These are phyloP conservation scores for Ascochyta koolunga DNA, from an alignment of 2,329 filamentous ascomycete genomes.

Conservation along the genomic window DNA sequence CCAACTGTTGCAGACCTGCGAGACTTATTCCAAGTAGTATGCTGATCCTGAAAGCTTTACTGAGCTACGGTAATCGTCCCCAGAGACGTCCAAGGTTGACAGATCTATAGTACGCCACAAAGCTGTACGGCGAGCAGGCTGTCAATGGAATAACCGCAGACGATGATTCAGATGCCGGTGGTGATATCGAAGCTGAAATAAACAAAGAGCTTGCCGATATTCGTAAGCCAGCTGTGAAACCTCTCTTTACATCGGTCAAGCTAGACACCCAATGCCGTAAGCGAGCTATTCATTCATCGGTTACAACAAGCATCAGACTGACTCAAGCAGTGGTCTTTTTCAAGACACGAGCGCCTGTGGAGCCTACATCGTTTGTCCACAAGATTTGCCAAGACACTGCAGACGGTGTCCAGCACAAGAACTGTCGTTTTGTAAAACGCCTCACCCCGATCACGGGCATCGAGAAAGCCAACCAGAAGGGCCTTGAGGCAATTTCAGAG, in stretches of 20 bases:
- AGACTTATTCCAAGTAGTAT: slow-evolving; percentile 69
- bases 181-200: slow-evolving; percentile 75
- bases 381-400: slow-evolving; percentile 63
- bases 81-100: slow-evolving; percentile 18
- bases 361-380: slow-evolving; percentile 66
- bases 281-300: slow-evolving; percentile 20
- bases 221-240: slow-evolving; percentile 56
- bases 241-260: slow-evolving; percentile 59
- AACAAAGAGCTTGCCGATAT: slow-evolving; percentile 72
- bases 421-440: slow-evolving; percentile 64
- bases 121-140: slow-evolving; percentile 51
- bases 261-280: slow-evolving; percentile 63
- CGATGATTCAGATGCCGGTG: slow-evolving; percentile 39
- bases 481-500: slow-evolving; percentile 68
- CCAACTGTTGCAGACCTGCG: slow-evolving; percentile 72
- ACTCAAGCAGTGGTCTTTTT: slow-evolving; percentile 61
- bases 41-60: slow-evolving; percentile 18
- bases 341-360: slow-evolving; percentile 61
- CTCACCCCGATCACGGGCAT: slow-evolving; percentile 65
- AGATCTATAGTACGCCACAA: slow-evolving; percentile 71
- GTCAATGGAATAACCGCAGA: slow-evolving; percentile 51
- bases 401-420: slow-evolving; percentile 57
- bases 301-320: slow-evolving; percentile 10
- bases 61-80: neutral
- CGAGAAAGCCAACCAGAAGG: slow-evolving; percentile 71